Evolutionary conservation across 495 filamentous ascomycete species (phyloP), one percentile per base, ranked within the genome.

Genomic region (Lasiosphaeris hirsuta): DNA sequence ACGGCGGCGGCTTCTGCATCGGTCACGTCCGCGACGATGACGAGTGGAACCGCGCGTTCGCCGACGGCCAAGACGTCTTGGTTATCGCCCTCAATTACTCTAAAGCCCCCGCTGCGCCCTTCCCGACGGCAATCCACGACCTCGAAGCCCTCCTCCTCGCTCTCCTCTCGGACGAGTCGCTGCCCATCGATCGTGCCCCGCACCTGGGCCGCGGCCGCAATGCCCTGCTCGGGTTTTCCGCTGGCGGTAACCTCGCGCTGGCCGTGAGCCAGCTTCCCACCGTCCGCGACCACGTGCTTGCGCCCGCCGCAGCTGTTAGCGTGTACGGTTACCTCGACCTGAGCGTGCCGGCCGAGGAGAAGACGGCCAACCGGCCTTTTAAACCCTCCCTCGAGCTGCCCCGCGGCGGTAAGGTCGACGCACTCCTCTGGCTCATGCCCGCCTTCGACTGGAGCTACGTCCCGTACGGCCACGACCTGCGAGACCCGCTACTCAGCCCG

Each of bases 1-100:
- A 72, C 36, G 72, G 72, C 51, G 70, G 72, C 42, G 72, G 70
- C 5, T 74, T 70, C 57, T 71, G 68, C 54, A 17, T 73, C 40
- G 69, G 72, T 30, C 41, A 53, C 5, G 7, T 52, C 19, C 48
- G 56, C 30, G 65, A 72, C 52, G 65, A 70, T 56, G 71, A 73
- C 57, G 66, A 40, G 13, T 72, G 71, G 71, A 73, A 73, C 50
- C 59, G 58, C 18, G 57, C 55, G 34, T 73, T 72, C 42, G 69
- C 71, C 40, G 63, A 61, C 44, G 53, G 54, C 56, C 51, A 68
- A 47, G 51, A 63, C 39, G 40, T 63, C n/a, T 62, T 72, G 2
- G 71, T 73, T 9, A 41, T 73, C 50, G 59, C 59, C 1, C 63
- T 73, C 35, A 63, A 68, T 56, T 73, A 73, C 48, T 66, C 64